A percentile compares a stretch with the other conserved stretches of the same genome.
Evolutionary conservation across 805 yeast genomes (phyloP).

Genomic region (Metschnikowia lachancei): DNA sequence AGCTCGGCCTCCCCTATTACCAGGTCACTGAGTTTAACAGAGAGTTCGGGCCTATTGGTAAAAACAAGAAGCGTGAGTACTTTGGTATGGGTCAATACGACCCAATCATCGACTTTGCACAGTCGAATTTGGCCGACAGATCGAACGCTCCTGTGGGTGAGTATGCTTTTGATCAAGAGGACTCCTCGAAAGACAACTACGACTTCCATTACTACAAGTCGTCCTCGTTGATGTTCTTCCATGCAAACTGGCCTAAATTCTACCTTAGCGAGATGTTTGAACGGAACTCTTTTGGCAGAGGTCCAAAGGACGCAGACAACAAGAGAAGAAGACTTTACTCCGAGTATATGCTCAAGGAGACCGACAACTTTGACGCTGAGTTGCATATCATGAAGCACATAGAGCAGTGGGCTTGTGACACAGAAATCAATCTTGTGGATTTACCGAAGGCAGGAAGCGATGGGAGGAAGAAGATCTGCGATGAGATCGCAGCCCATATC

Average conservation of each 20-base stretch:
- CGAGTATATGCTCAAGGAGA: constrained; percentile 24
- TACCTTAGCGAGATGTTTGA: constrained; percentile 27
- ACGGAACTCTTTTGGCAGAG: constrained; percentile 27
- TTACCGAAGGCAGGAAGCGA: constrained; percentile 23
- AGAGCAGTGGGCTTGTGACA: constrained; percentile 32
- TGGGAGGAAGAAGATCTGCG: constrained; percentile 26
- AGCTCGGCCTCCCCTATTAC: constrained; percentile 35
- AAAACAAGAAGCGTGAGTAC: constrained; percentile 25
- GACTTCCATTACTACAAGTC: constrained; percentile 29
- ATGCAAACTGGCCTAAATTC: constrained; percentile 41
- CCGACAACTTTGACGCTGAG: constrained; percentile 31
- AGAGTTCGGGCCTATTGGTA: constrained; percentile 35
- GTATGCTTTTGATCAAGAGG: constrained; percentile 24
- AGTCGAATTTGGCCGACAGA: constrained; percentile 10
- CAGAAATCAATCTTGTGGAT: constrained; percentile 20
- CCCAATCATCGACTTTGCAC: constrained; percentile 32
- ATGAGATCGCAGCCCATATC: constrained; percentile 25
- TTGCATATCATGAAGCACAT: constrained; percentile 26
- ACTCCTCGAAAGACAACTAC: constrained; percentile 26
- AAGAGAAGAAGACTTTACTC: constrained; percentile 30
- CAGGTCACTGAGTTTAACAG: constrained; percentile 37
- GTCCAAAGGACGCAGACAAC: constrained; percentile 23
- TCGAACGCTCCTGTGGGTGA: not conserved
- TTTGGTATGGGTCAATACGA: constrained; percentile 41
- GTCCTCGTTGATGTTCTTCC: constrained; percentile 31